Evolutionary conservation across 2,329 filamentous ascomycete species (phyloP), one percentile per base, ranked within the genome.

Genomic region (Fusarium musae): DNA sequence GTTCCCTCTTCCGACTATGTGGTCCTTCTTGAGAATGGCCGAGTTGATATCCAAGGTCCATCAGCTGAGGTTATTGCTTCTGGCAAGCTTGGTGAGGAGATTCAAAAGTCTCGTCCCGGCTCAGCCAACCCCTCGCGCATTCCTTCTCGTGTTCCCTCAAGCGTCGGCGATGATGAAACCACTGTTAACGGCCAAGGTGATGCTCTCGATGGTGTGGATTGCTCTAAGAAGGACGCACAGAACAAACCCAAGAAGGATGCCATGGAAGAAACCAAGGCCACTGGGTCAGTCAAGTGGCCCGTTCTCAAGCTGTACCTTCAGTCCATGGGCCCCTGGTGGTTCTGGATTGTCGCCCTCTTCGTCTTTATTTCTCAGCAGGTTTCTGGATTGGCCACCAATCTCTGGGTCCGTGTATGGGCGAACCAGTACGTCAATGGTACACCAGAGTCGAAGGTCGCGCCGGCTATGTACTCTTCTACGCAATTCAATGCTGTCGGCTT

Each of bases 291-390:
- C 77, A 96, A 97, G 81, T 92, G 94, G 87, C 88, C 90, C 28
- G 95, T 97, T 58, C 93, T 99, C 78, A 85, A 91, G 69, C 90
- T 97, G 79, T 99, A 99, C 80, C 88, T 99, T 23, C 84, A 84
- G 66, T 90, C 95, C 72, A 99, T 99, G 96, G 96, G 96, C n/a
- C 88, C 92, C 9, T 97, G 95, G 94, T 95, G 94, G 87, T 99
- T 97, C 84, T 99, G 96, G 96, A 82, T 92, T 53, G 84, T 93
- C 40, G 93, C 95, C 26, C 83, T 91, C 19, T 75, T 91, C 9
- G 91, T 95, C 42, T 98, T 99, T 79, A 87, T 88, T 34, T 84
- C 92, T 49, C 95, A 98, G 80, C 96, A 99, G 80, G 81, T 97
- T 39, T 93, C 93, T 8, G 93, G 93, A 30, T 92, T 98, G 5